Evolutionary conservation across 106 monocot species (phyloP), one percentile per base, ranked within the genome.

Genomic region (Ottelia alismoides): DNA sequence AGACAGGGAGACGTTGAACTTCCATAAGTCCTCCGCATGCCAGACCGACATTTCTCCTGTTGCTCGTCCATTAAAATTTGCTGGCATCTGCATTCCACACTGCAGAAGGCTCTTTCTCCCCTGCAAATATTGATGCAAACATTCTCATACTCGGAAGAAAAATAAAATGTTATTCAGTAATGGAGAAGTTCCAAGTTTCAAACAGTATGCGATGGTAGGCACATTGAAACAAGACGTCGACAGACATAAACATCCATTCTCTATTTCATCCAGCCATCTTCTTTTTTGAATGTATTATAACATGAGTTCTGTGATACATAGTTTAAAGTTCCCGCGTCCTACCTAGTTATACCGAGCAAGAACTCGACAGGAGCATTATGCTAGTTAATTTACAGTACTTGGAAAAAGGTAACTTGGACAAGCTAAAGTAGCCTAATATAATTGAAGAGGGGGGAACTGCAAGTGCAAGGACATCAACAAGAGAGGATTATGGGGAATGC

Each of bases 61-160:
- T 25, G 45, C 10, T 83, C 71, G 23, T 78, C 78, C 19, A 28
- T 57, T 14, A 60, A 21, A 11, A 83, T 78, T 22, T 83, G 74
- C 27, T 72, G 55, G 64, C 43, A 71, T 55, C 83, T 48, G 74
- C 83, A 83, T 19, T 83, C 78, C 19, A 19, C 59, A 18, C 83
- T 78, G 28, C 83, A 83, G 53, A 78, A 83, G 25, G 74, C 74
- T 27, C 68, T 76, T 3, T 81, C 74, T 2, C 78, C 78, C 35
- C 83, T 83, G 71, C 45, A 62, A 26, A 9, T 0, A n/a, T n/a
- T n/a, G n/a, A n/a, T n/a, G n/a, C n/a, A n/a, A n/a, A n/a, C n/a
- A n/a, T n/a, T n/a, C n/a, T n/a, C n/a, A n/a, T n/a, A n/a, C n/a
- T n/a, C n/a, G n/a, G n/a, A n/a, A n/a, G n/a, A n/a, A n/a, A n/a